Conservation (phyloP, 164 flowering plant species). For the Chimonanthus salicifolius region DNA sequence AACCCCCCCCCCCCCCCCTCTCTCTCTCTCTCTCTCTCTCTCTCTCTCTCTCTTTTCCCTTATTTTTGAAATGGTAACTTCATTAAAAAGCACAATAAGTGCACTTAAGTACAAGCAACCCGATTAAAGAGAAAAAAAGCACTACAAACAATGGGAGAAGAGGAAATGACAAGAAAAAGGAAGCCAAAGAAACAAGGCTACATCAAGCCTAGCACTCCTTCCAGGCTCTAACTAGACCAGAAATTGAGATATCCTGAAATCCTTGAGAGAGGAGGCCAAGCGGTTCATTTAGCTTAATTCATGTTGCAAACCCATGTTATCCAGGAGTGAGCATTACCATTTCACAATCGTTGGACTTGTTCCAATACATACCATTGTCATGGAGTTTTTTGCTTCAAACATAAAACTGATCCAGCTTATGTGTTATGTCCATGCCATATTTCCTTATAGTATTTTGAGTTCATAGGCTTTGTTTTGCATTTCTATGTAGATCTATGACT, state of each 20-base stretch:
- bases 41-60: no score
- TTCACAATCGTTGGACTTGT: neutral
- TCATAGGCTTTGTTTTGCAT: neutral
- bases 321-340: neutral
- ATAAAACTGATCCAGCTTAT: no score
- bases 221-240: no score
- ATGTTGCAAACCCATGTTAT: neutral
- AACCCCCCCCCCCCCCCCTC: no score
- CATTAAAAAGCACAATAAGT: no score
- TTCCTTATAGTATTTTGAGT: neutral
- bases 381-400: neutral
- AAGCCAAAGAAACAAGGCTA: neutral
- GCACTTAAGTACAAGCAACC: no score
- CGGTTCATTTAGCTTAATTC: neutral
- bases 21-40: no score
- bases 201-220: neutral
- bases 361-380: neutral
- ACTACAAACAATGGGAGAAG: no score
- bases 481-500: slow-evolving; percentile 54
- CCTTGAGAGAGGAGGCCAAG: neutral
- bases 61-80: no score
- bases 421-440: neutral
- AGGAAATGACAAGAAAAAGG: neutral
- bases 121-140: no score
- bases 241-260: no score